A percentile compares a stretch with the other conserved stretches of the same genome.
These are phyloP conservation scores for Boletus rufocinnamomeus DNA, from an alignment of 768 basidiomycete species.

Conservation along the genomic window DNA sequence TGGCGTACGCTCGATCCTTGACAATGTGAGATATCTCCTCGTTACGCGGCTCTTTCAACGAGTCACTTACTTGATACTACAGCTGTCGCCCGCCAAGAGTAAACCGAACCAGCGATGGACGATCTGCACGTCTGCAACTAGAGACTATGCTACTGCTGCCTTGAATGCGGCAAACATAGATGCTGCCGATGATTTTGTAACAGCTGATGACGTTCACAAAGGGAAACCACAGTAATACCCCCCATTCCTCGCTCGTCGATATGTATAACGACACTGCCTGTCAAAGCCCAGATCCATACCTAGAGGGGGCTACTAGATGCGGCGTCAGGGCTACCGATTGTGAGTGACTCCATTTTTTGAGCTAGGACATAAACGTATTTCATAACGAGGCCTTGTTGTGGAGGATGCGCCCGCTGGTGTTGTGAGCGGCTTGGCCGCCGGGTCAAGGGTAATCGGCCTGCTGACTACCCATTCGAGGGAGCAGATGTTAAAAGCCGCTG, in stretches of 20 bases:
- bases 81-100: conserved; percentile 33
- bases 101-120: conserved; percentile 73
- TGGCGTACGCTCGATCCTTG: conserved; percentile 63
- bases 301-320: conserved; percentile 77
- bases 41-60: not conserved
- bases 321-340: conserved; percentile 51
- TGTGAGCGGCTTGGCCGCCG: conserved; percentile 75
- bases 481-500: conserved; percentile 61
- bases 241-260: not conserved
- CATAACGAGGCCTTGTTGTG: conserved; percentile 68
- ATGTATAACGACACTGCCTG: conserved; percentile 2
- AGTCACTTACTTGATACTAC: conserved; percentile 9
- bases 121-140: conserved; percentile 86
- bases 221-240: conserved; percentile 74
- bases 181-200: conserved; percentile 73
- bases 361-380: conserved; percentile 8
- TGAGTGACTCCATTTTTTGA: conserved; percentile 15
- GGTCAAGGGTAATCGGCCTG: conserved; percentile 81
- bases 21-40: conserved; percentile 42
- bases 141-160: conserved; percentile 71
- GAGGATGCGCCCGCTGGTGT: conserved; percentile 92
- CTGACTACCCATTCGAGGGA: conserved; percentile 77
- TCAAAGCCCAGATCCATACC: conserved; percentile 82
- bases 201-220: conserved; percentile 76
- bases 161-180: conserved; percentile 65